Base-by-base conservation (phyloP, 345 rosid genomes). In the Brassica incana region DNA sequence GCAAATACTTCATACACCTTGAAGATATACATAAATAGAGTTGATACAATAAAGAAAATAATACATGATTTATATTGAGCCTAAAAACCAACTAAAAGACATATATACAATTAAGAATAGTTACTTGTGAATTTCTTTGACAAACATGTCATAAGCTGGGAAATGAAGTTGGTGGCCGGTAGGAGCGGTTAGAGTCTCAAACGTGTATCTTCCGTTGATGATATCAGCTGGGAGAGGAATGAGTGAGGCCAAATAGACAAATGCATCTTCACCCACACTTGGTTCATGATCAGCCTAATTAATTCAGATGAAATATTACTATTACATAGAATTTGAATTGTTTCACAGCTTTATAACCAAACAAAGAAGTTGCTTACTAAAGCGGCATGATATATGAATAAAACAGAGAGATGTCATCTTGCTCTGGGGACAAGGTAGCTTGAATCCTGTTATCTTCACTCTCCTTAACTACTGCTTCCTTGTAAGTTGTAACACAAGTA, bases 341-440 rank as follows among this genome's bases (percentile, higher is more conserved):
- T 29, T 6, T 27, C 64, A 70, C 33, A 15, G 3, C 6, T 73
- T 12, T 0, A 45, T 36, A 10, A 45, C 73, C 14, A 14, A 23
- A 23, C 40, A 48, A 67, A 16, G 43, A 0, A 5, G 6, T 8
- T 73, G 12, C 93, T 86, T 89, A 95, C 99, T 0, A 95, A 88
- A 95, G 93, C 1, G 97, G 96, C 98, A 95, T 89, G 56, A 90
- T 73, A 84, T 93, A 94, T 12, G 98, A 81, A 69, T 93, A 93
- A 79, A 95, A 95, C 11, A 93, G 97, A 75, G 94, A 75, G 77
- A 85, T 76, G 1, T 95, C 99, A 61, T 91, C 98, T 60, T 85
- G 85, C 59, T 85, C 96, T 29, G 81, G 69, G 58, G 85, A 71
- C 16, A 67, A 43, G n/a, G 79, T 58, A 66, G 81, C 66, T 1